These are phyloP conservation scores for Coniosporium tulheliwenetii DNA, from an alignment of 2,329 filamentous ascomycete species.

Conservation along the genomic window DNA sequence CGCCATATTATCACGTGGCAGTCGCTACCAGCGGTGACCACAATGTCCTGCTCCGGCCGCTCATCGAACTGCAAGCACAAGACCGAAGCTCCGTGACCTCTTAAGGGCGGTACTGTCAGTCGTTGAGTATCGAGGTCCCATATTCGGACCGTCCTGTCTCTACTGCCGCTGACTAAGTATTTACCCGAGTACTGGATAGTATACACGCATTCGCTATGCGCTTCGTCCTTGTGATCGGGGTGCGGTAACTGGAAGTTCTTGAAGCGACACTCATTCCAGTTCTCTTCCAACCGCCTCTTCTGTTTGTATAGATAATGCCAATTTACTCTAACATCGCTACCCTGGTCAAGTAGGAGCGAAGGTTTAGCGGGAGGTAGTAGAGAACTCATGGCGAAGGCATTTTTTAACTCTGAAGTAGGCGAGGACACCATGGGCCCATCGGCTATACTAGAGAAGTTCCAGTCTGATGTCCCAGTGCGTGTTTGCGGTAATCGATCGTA, in stretches of 20 bases:
- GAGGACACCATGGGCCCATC: too few species aligned
- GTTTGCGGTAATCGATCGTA: slow-evolving; percentile 2
- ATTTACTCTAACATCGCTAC: slow-evolving; percentile 50
- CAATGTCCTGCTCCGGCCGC: slow-evolving; percentile 69
- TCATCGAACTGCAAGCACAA: slow-evolving; percentile 92
- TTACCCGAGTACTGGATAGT: slow-evolving; percentile 78
- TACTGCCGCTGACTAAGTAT: slow-evolving; percentile 82
- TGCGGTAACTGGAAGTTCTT: slow-evolving; percentile 84
- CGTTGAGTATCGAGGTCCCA: slow-evolving; percentile 79
- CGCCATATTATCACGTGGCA: slow-evolving; percentile 81
- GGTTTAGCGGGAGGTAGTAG: neutral
- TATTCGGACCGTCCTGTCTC: slow-evolving; percentile 73
- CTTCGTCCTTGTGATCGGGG: slow-evolving; percentile 62
- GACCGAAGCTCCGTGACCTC: slow-evolving; percentile 72
- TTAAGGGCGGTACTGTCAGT: slow-evolving; percentile 56
- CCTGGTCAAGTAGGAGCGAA: slow-evolving; percentile 6
- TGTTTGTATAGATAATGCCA: slow-evolving; percentile 92
- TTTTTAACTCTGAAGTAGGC: too few species aligned
- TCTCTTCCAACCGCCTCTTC: slow-evolving; percentile 68
- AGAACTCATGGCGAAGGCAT: too few species aligned
- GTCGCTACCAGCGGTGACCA: slow-evolving; percentile 93
- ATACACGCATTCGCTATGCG: slow-evolving; percentile 87
- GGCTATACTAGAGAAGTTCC: too few species aligned
- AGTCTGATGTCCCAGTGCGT: too few species aligned
- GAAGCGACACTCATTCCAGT: slow-evolving; percentile 75